Conservation (phyloP, 345 rosid species). For the Sisymbrium irio region DNA sequence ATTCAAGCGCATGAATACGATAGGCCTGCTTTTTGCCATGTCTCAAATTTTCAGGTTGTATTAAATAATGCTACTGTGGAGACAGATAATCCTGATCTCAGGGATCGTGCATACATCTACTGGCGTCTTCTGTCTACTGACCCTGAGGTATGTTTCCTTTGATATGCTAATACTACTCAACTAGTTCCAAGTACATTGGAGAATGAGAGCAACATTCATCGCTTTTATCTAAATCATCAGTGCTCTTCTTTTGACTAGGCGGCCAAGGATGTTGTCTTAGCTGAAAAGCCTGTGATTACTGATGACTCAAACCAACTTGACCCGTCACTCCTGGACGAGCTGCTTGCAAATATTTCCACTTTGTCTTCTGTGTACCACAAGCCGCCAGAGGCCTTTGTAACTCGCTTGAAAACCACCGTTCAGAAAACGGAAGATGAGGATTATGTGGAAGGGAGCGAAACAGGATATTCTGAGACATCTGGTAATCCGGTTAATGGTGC, state of each 20-base stretch:
- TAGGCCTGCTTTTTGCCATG: not conserved
- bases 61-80: constrained; percentile 94
- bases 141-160: constrained; percentile 67
- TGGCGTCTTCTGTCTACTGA: constrained; percentile 96
- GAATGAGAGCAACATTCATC: not conserved
- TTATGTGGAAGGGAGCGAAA: constrained; percentile 65
- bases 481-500: constrained; percentile 50
- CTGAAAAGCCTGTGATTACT: constrained; percentile 94
- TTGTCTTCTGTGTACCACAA: constrained; percentile 95
- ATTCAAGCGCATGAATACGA: constrained; percentile 1
- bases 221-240: constrained; percentile 28
- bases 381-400: constrained; percentile 88
- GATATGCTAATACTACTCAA: constrained; percentile 13
- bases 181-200: not conserved
- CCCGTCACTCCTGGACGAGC: constrained; percentile 88
- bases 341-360: constrained; percentile 90
- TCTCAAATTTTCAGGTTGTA: constrained; percentile 58
- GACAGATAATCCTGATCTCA: constrained; percentile 97
- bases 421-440: constrained; percentile 87
- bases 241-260: constrained; percentile 54
- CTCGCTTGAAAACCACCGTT: constrained; percentile 71
- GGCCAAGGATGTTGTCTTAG: constrained; percentile 93
- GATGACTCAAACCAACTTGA: constrained; percentile 96
- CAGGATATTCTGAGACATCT: constrained; percentile 62
- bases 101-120: constrained; percentile 94